Evolutionary conservation across 2,329 filamentous ascomycete genomes (phyloP).

Genomic region (Leptodontidium sp.): DNA sequence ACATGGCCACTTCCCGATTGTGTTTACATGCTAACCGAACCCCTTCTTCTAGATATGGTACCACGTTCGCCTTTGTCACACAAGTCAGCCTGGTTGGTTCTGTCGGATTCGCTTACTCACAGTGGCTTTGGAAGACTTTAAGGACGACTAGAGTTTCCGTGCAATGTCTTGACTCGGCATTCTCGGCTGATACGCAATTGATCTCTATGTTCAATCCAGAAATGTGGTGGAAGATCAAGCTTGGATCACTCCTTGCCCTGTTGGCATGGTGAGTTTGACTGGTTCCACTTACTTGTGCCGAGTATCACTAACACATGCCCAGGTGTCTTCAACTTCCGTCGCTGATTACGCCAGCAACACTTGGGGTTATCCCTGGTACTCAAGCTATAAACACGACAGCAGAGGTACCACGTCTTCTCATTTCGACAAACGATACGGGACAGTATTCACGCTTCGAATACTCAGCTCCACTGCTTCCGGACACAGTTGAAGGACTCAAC

Average conservation of each 20-base stretch:
- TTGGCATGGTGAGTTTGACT: constrained; percentile 24
- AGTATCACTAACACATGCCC: background rate
- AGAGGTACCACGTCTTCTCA: constrained; percentile 21
- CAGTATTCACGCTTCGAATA: constrained; percentile 23
- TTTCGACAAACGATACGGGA: constrained; percentile 19
- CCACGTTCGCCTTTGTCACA: constrained; percentile 27
- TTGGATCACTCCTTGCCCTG: constrained; percentile 28
- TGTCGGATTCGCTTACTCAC: constrained; percentile 30
- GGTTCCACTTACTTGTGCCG: background rate
- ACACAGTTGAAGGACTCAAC: background rate
- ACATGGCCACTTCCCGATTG: background rate
- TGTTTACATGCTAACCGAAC: background rate
- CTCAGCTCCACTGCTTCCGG: constrained; percentile 16
- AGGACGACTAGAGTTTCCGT: constrained; percentile 28
- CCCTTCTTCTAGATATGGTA: constrained; percentile 29
- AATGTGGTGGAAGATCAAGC: constrained; percentile 31
- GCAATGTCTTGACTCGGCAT: constrained; percentile 30
- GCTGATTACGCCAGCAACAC: constrained; percentile 33
- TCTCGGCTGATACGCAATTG: constrained; percentile 23
- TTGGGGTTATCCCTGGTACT: constrained; percentile 27
- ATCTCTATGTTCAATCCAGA: constrained; percentile 29
- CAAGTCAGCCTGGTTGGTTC: constrained; percentile 30
- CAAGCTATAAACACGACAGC: background rate
- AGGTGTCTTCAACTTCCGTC: constrained; percentile 32
- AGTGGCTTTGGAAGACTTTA: constrained; percentile 33